Evolutionary conservation across 108 stramenopile genomes (phyloP).

Genomic region (Craspedostauros australis): DNA sequence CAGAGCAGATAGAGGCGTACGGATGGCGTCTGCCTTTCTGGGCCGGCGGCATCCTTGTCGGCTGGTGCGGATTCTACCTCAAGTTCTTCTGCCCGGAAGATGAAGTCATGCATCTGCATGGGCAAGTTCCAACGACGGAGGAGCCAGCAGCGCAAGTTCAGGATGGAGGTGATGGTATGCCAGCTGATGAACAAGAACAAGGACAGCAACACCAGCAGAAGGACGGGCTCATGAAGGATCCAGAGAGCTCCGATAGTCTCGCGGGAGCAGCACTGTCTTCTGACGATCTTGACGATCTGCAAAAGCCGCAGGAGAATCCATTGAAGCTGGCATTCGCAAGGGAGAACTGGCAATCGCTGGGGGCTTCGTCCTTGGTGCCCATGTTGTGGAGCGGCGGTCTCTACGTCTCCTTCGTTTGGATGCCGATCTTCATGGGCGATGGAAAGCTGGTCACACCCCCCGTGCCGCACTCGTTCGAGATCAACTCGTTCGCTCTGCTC

Average conservation of each 20-base stretch:
- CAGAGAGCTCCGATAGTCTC: background rate
- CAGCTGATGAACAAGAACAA: background rate
- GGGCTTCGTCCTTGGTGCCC: slow-evolving; percentile 47
- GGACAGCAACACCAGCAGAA: background rate
- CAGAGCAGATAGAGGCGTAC: slow-evolving; percentile 37
- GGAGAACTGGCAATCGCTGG: slow-evolving; percentile 37
- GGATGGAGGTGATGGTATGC: background rate
- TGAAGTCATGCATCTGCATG: slow-evolving; percentile 16
- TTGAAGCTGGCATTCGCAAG: slow-evolving; percentile 42
- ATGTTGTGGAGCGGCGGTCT: slow-evolving; percentile 60
- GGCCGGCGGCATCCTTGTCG: slow-evolving; percentile 52
- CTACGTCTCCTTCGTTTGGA: slow-evolving; percentile 72
- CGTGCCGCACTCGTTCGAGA: slow-evolving; percentile 47
- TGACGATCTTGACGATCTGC: background rate
- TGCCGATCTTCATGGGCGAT: slow-evolving; percentile 59
- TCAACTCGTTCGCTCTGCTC: slow-evolving; percentile 40
- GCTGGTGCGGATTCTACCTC: slow-evolving; percentile 51
- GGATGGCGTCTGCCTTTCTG: slow-evolving; percentile 77
- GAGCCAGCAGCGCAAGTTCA: background rate
- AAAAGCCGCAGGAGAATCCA: slow-evolving; percentile 37
- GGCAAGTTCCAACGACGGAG: background rate
- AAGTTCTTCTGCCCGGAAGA: slow-evolving; percentile 45
- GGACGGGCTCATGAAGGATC: background rate
- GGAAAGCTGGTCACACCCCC: slow-evolving; percentile 57
- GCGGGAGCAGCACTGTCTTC: background rate